Percentiles rank a stretch among this genome's conserved stretches.
phyloP scores from a whole-genome alignment of 768 basidiomycete species.

The Leucosporidium yakuticum region DNA sequence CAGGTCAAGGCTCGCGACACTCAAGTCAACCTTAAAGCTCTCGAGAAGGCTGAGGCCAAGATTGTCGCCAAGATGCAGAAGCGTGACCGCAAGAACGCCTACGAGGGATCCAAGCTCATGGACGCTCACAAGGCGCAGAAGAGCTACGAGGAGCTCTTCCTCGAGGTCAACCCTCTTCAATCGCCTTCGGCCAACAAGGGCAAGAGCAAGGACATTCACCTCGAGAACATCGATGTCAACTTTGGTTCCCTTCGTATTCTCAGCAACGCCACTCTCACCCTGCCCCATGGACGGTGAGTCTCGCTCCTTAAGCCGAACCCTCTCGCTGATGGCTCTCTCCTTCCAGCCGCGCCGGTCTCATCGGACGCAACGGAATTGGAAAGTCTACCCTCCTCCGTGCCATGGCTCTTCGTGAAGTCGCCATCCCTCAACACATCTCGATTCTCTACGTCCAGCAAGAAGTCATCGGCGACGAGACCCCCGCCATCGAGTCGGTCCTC shows the following conservation, averaged over 20 bases:
- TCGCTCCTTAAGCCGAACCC: not conserved
- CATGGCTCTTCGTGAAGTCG: slow-evolving; percentile 89
- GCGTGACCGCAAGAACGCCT: slow-evolving; percentile 78
- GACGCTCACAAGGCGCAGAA: slow-evolving; percentile 90
- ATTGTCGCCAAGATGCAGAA: slow-evolving; percentile 98
- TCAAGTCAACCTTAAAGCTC: slow-evolving; percentile 86
- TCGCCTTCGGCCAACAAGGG: slow-evolving; percentile 61
- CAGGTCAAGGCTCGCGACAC: slow-evolving; percentile 71
- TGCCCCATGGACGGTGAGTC: slow-evolving; percentile 60
- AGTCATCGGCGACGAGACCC: slow-evolving; percentile 88
- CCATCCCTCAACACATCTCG: slow-evolving; percentile 83
- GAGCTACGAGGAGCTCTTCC: slow-evolving; percentile 97
- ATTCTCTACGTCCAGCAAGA: slow-evolving; percentile 99
- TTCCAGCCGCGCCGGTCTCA: slow-evolving; percentile 67
- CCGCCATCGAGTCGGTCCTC: slow-evolving; percentile 87
- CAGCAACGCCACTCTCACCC: slow-evolving; percentile 70
- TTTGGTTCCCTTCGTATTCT: slow-evolving; percentile 93
- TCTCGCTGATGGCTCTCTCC: not conserved
- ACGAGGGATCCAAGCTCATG: slow-evolving; percentile 91
- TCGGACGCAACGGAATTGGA: slow-evolving; percentile 78
- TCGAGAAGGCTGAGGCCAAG: slow-evolving; percentile 96
- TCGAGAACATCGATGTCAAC: slow-evolving; percentile 77
- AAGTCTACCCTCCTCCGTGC: slow-evolving; percentile 93
- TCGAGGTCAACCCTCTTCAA: slow-evolving; percentile 96
- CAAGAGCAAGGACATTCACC: slow-evolving; percentile 95